Evolutionary conservation across 495 filamentous ascomycete species (phyloP).

Genomic region (Talaromyces adpressus): DNA sequence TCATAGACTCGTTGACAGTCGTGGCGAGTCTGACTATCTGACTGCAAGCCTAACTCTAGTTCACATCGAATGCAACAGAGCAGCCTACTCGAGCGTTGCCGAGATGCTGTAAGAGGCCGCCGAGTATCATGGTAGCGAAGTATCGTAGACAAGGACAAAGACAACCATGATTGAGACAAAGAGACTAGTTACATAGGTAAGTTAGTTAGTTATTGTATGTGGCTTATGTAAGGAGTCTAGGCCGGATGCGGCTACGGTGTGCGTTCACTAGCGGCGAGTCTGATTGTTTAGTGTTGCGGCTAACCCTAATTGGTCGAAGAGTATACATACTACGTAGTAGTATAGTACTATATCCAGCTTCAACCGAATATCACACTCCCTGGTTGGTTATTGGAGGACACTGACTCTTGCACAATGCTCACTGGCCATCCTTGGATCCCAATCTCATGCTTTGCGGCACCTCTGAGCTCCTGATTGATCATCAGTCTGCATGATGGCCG

Average conservation of each 20-base stretch:
- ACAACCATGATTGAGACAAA: too few relatives aligned
- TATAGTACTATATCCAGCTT: neutral
- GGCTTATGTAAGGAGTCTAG: too few relatives aligned
- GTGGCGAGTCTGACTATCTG: neutral
- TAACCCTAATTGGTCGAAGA: neutral
- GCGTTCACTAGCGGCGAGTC: neutral
- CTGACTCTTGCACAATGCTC: neutral
- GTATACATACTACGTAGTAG: too few relatives aligned
- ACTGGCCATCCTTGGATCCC: too few relatives aligned
- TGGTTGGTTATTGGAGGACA: too few relatives aligned
- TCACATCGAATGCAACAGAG: neutral
- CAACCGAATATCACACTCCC: too few relatives aligned
- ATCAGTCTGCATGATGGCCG: too few relatives aligned
- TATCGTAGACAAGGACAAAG: neutral
- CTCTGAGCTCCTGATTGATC: too few relatives aligned
- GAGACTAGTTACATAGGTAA: too few relatives aligned
- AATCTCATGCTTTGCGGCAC: neutral
- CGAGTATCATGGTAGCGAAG: neutral
- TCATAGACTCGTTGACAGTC: neutral
- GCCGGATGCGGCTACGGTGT: constrained; percentile 3
- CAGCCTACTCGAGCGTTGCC: neutral
- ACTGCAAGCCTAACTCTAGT: neutral
- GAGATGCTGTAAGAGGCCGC: neutral
- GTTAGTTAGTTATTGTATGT: too few relatives aligned
- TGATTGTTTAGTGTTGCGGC: neutral